Conservation (phyloP, 176 grass and related monocot genomes). For the Carex scoparia region DNA sequence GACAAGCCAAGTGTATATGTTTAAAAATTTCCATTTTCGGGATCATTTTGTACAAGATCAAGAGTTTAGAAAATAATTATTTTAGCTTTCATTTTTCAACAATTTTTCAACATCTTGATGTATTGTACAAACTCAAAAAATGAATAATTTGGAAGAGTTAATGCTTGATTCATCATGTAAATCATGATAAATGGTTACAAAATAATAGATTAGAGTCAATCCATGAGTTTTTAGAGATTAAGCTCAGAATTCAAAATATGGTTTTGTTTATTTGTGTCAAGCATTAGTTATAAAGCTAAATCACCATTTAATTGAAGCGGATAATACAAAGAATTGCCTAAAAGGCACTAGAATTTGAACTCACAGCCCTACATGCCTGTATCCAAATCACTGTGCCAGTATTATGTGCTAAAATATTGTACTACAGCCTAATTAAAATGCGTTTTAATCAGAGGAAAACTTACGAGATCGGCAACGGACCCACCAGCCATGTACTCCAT, state of each 20-base stretch:
- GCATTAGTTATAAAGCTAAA: not conserved
- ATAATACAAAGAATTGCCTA: not conserved
- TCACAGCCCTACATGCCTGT: not conserved
- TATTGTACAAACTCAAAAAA: not conserved
- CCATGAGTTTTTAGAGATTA: not conserved
- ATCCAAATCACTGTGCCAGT: not conserved
- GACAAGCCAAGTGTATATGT: not conserved
- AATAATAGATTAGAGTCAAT: not conserved
- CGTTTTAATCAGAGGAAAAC: slow-evolving; percentile 29
- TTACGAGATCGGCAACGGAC: slow-evolving; percentile 97
- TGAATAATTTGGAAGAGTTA: not conserved
- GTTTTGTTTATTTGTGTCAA: not conserved
- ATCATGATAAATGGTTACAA: not conserved
- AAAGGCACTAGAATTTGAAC: not conserved
- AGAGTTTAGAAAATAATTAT: not conserved
- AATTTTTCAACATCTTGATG: not conserved
- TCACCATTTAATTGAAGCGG: not conserved
- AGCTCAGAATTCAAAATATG: not conserved
- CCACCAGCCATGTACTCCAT: slow-evolving; percentile 99
- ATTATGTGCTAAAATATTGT: not conserved
- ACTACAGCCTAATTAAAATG: not conserved
- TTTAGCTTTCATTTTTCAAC: not conserved
- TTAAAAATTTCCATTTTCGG: not conserved
- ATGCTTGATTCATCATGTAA: not conserved
- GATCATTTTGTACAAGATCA: not conserved